Evolutionary conservation across 768 basidiomycete species (phyloP), one percentile per base, ranked within the genome.

Genomic region (Pleurotus ostreatus): DNA sequence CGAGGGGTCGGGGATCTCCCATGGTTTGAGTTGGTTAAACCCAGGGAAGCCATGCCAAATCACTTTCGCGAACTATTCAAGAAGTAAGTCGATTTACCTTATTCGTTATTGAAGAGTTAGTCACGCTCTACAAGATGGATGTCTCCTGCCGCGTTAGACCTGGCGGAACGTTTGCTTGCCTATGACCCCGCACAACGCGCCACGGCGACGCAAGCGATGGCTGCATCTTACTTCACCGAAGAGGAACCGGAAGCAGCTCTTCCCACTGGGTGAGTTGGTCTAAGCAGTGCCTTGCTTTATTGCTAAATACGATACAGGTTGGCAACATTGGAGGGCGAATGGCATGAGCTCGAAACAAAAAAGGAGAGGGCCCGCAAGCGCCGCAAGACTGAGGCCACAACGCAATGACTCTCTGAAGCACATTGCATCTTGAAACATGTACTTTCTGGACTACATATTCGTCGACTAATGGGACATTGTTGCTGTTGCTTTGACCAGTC

Each of bases 1-100:
- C 81, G 89, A 4, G 85, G 82, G 12, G 74, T 98, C 39, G 78
- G 82, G 8, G 86, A 86, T 65, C 73, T 99, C 48, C 97, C 97
- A 2, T 99, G 97, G 97, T 99, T 93, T 66, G 97, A 99, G 68
- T 80, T 99, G n/a, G 88, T 99, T 49, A 94, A 92, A 68, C 94
- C 96, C 1, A 88, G 83, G 64, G 86, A 92, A 48, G 68, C 71
- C 11, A 71, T 93, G 8, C 80, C 82, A 13, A 89, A 89, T 63
- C 84, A 80, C 56, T 94, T 99, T 65, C 78, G 89, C 47, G 87
- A 90, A 46, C 70, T 86, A n/a, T 98, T 96, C 68, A 79, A 85
- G 62, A 92, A 88, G 94, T 95, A 61, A 54, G 78, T 67, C n/a
- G 30, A 49, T 39, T 26, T 30, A 39, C 49, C 40, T 43, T 38